Conservation (phyloP, 2,329 filamentous ascomycete genomes). For the Fusarium sp. region DNA sequence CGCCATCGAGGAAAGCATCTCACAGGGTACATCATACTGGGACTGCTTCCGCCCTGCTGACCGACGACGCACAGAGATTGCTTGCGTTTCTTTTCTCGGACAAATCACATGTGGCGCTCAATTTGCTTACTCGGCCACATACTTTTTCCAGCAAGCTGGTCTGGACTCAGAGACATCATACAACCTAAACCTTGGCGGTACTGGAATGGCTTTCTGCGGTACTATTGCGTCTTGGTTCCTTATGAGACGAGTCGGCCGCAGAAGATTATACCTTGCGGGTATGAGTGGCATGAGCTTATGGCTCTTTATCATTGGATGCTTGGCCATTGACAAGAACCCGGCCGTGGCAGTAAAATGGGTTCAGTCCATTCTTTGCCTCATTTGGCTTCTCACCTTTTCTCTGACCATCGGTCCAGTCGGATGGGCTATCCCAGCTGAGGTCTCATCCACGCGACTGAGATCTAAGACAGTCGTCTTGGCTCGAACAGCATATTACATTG, state of each 20-base stretch:
- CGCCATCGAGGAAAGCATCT: not conserved
- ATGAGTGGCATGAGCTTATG: not conserved
- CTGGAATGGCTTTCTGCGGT: not conserved
- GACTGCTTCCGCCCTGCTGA: not conserved
- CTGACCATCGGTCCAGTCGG: not conserved
- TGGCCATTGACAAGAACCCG: not conserved
- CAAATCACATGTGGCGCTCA: not conserved
- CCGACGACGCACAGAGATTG: not conserved
- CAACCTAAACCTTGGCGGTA: not conserved
- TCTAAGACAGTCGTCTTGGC: not conserved
- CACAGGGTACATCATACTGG: not conserved
- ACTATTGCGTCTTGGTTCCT: not conserved
- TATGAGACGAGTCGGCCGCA: not conserved
- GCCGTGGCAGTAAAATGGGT: not conserved
- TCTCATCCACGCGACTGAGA: not conserved
- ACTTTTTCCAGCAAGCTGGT: not conserved
- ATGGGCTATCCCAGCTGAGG: not conserved
- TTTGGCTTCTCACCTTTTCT: not conserved
- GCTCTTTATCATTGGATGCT: not conserved
- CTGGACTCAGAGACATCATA: not conserved
- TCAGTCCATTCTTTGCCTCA: not conserved
- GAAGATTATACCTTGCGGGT: too few relatives aligned
- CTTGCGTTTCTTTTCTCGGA: not conserved
- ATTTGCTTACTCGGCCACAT: not conserved
- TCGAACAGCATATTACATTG: not conserved